Evolutionary conservation across 1,139 yeast genomes (phyloP), one percentile per base, ranked within the genome.

Genomic region (Suhomyces bolitotheri): DNA sequence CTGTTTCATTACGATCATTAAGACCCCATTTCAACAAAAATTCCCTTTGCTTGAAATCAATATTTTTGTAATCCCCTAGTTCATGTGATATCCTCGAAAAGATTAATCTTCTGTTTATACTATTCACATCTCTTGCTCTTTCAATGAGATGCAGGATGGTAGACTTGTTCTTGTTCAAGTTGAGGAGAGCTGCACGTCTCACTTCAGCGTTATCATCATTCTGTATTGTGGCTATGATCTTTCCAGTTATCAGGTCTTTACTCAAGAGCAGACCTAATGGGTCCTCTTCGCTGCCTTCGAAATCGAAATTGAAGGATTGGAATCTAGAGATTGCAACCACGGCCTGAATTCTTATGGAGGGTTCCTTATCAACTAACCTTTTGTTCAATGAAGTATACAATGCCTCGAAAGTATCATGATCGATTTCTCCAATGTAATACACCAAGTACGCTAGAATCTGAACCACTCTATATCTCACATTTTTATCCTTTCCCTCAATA

Each of bases 151-250:
- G 73, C 0, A 84, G 80, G 19, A 79, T 62, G 0, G 90, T 82
- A 1, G 54, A 47, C 9, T 62, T 54, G 31, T 73, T 76, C 49
- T 80, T 81, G 15, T 73, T 76, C 24, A 90, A 56, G 52, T 88
- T 86, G 31, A 84, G 63, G 49, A 89, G 61, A 1, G 92, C 94
- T 0, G 95, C 89, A 36, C 96, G 70, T 47, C 98, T 73, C 1
- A 90, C 96, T 46, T 92, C 98, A 0, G 96, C 81, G 49, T 82
- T 82, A 2, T 88, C 78, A 58, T 92, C 98, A 52, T 82, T 77
- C 50, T 80, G 82, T 50, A 89, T 64, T 0, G 83, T 73, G 14
- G 63, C 53, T 24, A 82, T 49, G 19, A 88, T 61, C 31, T 71
- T 68, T 23, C 72, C 66, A 2, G 79, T 73, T n/a, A 82, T 48